Base-by-base conservation (phyloP, 2,329 filamentous ascomycete genomes). In the Tolypocladium capitatum region DNA sequence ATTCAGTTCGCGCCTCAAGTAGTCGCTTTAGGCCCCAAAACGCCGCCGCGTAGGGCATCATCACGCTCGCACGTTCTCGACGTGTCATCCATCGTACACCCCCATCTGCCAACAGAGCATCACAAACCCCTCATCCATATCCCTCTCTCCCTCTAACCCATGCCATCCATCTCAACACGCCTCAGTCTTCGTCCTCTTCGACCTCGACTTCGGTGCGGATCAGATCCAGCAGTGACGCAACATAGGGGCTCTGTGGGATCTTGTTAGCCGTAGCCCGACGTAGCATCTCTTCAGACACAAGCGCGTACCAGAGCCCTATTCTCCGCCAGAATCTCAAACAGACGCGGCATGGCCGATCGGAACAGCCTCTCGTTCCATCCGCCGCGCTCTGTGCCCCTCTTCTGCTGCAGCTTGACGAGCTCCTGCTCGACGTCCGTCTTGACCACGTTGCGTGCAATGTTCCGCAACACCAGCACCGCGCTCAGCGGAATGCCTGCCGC, bases 401-500 rank as follows among this genome's bases (percentile, higher is more conserved):
- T 61, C 54, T 68, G 64, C 52, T 76, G 72, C 46, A 63, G 54
- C 58, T 76, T 75, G 43, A 73, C 56, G 3, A 78, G 63, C 56
- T 70, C 68, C 54, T 79, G 75, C 57, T 81, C 73, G 1, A 73
- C 70, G 46, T 77, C 73, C 9, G 76, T 81, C 69, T 81, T 81
- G 56, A 73, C 67, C 18, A 80, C 69, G 56, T 83, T 85, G 53
- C 73, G 75, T 13, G 86, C 86, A 51, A 92, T 78, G 60, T 92
- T 92, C 30, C 86, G 78, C 42, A 92, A 72, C 33, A 92, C 84
- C 28, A 91, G 71, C 14, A 84, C 81, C 2, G 84, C 83, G 47
- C 83, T 86, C 7, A 91, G 72, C n/a, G 86, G 84, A 33, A 91
- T 81, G 5, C 86, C 86, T 1, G 83, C 83, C 2, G 86, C 82